Evolutionary conservation across 306 rosid species (phyloP), one percentile per base, ranked within the genome.

Genomic region (Quercus parvula): DNA sequence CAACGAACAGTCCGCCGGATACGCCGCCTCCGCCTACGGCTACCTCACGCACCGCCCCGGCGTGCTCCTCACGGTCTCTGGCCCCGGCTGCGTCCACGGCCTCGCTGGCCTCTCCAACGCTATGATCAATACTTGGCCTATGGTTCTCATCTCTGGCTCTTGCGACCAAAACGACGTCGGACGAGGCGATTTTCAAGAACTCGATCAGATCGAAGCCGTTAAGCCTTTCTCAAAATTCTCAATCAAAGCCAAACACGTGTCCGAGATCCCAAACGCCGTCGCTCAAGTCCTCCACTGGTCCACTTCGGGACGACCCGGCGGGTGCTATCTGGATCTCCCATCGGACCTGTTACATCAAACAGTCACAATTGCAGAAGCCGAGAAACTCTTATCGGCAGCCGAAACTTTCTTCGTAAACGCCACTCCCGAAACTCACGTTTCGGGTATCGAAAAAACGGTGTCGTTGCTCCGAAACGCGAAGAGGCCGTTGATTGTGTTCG

Each of bases 11-110:
- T 93, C 98, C 27, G 99, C 98, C 1, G 99, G 99, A 1, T 95
- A 95, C 56, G 98, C 99, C 33, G 99, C 99, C 73, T 91, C 99
- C 7, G 97, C 99, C 55, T 91, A 90, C 71, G 99, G 99, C n/a
- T 95, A 84, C 78, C 93, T 95, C 64, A 88, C 96, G 4, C 90
- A 86, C 17, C 77, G 87, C 0, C 95, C 99, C 41, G 99, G 99
- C 5, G 86, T 95, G 2, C 92, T 93, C 46, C 97, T 95, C 41
- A 95, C 99, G 6, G 99, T 95, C 9, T 95, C 98, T 5, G 99
- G 94, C 4, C 99, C 98, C 5, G 99, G 99, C 6, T 95, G 99
- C 81, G 96, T 95, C 63, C 99, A 95, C 35, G 99, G 99, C 30
- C 98, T 95, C 4, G 96, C 99, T 0, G 99, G 99, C 1, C 84